phyloP scores from a whole-genome alignment of 2,329 filamentous ascomycete species.

The Claviceps cyperi region DNA sequence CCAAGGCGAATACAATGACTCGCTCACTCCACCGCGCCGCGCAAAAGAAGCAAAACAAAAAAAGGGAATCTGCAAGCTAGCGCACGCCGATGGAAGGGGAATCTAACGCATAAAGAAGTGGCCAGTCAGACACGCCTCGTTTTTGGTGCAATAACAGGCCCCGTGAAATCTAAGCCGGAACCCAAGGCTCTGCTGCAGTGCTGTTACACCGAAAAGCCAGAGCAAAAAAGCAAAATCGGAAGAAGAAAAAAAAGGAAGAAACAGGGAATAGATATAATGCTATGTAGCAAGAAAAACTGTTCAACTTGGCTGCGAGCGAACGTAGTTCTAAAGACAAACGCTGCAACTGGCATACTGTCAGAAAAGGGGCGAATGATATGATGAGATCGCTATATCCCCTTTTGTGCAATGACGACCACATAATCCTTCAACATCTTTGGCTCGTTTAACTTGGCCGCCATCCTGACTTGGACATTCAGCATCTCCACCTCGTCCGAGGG shows the following conservation, averaged over 20 bases:
- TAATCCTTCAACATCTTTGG: constrained; percentile 19
- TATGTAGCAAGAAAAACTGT: too few relatives aligned
- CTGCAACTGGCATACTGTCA: too few relatives aligned
- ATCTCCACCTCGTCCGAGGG: constrained; percentile 30
- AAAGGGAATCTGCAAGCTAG: background rate
- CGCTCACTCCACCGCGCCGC: background rate
- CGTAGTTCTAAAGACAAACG: too few relatives aligned
- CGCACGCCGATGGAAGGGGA: too few relatives aligned
- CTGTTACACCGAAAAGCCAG: background rate
- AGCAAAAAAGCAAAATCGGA: background rate
- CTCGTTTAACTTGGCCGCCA: constrained; percentile 11
- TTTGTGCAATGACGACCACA: constrained; percentile 16
- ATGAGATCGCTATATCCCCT: constrained; percentile 6
- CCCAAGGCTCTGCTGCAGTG: too few relatives aligned
- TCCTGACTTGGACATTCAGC: constrained; percentile 12
- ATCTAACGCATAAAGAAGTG: too few relatives aligned
- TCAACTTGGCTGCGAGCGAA: too few relatives aligned
- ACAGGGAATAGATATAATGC: background rate
- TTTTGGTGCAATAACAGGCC: too few relatives aligned
- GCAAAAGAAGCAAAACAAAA: background rate
- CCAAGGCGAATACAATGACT: too few relatives aligned
- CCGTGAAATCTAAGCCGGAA: too few relatives aligned
- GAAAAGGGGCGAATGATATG: too few relatives aligned
- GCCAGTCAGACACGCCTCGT: too few relatives aligned
- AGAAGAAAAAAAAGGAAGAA: background rate